Evolutionary conservation across 2,329 filamentous ascomycete genomes (phyloP).

Genomic region (Apiospora arundinis): DNA sequence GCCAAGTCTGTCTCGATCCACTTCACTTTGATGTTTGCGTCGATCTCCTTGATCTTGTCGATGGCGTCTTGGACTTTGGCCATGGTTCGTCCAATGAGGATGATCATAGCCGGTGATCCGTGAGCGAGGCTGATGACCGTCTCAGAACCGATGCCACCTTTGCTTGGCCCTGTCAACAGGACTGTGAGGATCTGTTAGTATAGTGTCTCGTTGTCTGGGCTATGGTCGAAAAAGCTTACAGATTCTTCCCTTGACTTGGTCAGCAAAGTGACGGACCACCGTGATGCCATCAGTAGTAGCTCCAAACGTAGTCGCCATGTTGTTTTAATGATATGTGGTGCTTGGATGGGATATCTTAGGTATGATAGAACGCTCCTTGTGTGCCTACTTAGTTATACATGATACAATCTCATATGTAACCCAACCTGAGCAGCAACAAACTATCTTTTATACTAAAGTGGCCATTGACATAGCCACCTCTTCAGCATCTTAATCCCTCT

Average conservation of each 20-base stretch:
- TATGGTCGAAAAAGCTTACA: constrained; percentile 28
- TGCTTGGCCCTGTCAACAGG: constrained; percentile 41
- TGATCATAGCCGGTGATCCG: constrained; percentile 36
- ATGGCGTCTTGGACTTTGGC: constrained; percentile 37
- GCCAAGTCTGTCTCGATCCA: constrained; percentile 38
- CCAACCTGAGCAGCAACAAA: not conserved
- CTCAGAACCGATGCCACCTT: constrained; percentile 41
- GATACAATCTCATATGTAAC: not conserved
- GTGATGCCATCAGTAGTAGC: constrained; percentile 28
- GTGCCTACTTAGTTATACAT: not conserved
- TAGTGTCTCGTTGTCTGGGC: not conserved
- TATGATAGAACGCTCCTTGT: not conserved
- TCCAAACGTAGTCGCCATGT: constrained; percentile 24
- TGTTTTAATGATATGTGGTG: constrained; percentile 11
- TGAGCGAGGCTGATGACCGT: constrained; percentile 39
- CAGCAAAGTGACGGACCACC: constrained; percentile 28
- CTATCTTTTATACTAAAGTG: not conserved
- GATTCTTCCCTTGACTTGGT: constrained; percentile 36
- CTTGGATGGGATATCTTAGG: not conserved
- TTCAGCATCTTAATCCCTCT: not conserved
- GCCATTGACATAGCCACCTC: not conserved
- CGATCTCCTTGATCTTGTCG: constrained; percentile 35
- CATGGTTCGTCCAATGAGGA: constrained; percentile 38
- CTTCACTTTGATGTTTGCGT: constrained; percentile 32
- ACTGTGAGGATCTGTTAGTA: constrained; percentile 30